Percentiles rank a stretch among this genome's conserved stretches.
These are phyloP conservation scores for Aspergillus intermedius DNA, from an alignment of 2,329 filamentous ascomycete species.

Conservation along the genomic window DNA sequence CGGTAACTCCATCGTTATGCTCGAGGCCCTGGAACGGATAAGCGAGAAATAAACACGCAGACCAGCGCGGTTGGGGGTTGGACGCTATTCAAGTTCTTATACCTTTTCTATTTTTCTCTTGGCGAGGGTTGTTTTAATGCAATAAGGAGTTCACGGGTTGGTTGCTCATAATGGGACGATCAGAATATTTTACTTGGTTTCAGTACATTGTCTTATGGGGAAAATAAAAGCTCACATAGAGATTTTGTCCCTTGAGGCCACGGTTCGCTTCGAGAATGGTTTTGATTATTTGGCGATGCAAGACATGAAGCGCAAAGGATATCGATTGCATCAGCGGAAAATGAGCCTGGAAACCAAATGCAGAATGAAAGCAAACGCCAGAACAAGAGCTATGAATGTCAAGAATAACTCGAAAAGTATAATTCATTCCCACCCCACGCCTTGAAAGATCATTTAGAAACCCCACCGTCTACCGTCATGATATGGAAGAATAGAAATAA, in stretches of 20 bases:
- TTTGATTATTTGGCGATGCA: conserved; percentile 5
- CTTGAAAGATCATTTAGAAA: conserved; percentile 7
- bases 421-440: conserved; percentile 12
- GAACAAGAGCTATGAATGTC: conserved; percentile 10
- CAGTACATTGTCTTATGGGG: neutral
- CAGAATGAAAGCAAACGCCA: conserved; percentile 4
- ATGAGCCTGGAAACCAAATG: conserved; percentile 3
- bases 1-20: conserved; percentile 97
- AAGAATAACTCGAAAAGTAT: conserved; percentile 2
- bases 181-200: conserved; percentile 19
- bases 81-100: neutral
- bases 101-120: conserved; percentile 1
- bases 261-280: neutral
- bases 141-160: conserved; percentile 33
- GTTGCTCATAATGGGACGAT: conserved; percentile 28
- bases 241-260: neutral
- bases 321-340: conserved; percentile 3
- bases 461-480: conserved; percentile 1
- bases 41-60: conserved; percentile 31
- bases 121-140: conserved; percentile 17
- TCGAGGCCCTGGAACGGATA: conserved; percentile 56
- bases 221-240: conserved; percentile 1
- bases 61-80: neutral
- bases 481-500: conserved; percentile 10
- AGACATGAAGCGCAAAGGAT: conserved; percentile 7